These are phyloP conservation scores for Dioscorea cayenensis DNA, from an alignment of 116 monocot genomes.

Conservation along the genomic window DNA sequence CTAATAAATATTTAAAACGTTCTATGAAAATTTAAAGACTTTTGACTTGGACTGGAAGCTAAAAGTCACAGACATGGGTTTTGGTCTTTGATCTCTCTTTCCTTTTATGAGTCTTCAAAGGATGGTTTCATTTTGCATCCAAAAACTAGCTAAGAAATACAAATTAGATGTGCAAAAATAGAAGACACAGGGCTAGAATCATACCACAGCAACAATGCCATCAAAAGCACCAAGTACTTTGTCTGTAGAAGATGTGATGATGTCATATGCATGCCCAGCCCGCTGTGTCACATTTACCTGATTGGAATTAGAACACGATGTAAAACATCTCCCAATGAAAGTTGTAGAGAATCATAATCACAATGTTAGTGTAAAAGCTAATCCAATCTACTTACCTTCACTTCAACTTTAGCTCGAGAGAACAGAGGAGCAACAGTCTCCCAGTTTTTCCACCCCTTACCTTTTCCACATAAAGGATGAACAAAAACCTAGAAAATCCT, in stretches of 20 bases:
- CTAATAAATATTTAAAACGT: too few relatives aligned
- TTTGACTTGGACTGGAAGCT: too few relatives aligned
- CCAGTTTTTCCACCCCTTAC: constrained; percentile 62
- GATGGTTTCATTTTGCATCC: too few relatives aligned
- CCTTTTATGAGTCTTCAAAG: too few relatives aligned
- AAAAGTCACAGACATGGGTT: too few relatives aligned
- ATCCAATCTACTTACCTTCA: constrained; percentile 32
- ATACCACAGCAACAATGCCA: constrained; percentile 86
- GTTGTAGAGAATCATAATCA: neutral
- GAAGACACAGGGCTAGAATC: constrained; percentile 6
- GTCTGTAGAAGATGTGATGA: constrained; percentile 39
- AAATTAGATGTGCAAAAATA: neutral
- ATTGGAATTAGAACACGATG: constrained; percentile 5
- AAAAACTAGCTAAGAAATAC: neutral
- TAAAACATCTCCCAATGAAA: neutral
- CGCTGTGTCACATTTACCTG: constrained; percentile 72
- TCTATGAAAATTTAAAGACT: too few relatives aligned
- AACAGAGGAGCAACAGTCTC: constrained; percentile 77
- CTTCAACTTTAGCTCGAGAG: constrained; percentile 61
- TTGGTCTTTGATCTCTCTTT: too few relatives aligned
- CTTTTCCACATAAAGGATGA: constrained; percentile 85
- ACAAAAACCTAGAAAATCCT: constrained; percentile 64
- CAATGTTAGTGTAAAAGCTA: neutral
- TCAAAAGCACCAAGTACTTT: constrained; percentile 64
- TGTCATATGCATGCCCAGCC: constrained; percentile 80